Evolutionary conservation across 1,139 yeast genomes (phyloP).

Genomic region (Geotrichum bryndzae): DNA sequence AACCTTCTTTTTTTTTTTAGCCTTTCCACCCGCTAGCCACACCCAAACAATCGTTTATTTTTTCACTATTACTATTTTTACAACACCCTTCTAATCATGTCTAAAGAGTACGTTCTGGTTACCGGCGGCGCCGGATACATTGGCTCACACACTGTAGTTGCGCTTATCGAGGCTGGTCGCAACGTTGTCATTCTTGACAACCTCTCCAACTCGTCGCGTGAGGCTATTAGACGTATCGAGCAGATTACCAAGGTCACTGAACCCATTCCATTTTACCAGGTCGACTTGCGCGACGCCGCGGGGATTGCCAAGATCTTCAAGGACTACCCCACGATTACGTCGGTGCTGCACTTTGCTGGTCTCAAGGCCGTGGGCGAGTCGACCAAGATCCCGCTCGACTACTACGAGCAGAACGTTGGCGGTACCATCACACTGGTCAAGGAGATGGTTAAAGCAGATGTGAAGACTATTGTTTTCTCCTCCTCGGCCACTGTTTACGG

Average conservation of each 20-base stretch:
- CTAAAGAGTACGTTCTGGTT: slow-evolving; percentile 48
- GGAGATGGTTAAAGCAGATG: slow-evolving; percentile 45
- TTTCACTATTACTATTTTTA: neutral
- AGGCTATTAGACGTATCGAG: slow-evolving; percentile 63
- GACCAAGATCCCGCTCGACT: slow-evolving; percentile 61
- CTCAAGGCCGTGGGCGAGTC: slow-evolving; percentile 82
- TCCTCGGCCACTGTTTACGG: slow-evolving; percentile 85
- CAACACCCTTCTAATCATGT: neutral
- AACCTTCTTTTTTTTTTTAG: neutral
- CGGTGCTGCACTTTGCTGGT: slow-evolving; percentile 82
- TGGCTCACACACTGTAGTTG: slow-evolving; percentile 75
- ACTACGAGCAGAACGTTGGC: slow-evolving; percentile 62
- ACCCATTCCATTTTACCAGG: slow-evolving; percentile 50
- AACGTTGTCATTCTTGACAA: slow-evolving; percentile 70
- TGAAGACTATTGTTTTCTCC: slow-evolving; percentile 62
- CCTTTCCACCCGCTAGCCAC: neutral
- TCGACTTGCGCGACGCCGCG: slow-evolving; percentile 52
- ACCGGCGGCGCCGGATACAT: slow-evolving; percentile 89
- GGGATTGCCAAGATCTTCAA: slow-evolving; percentile 47
- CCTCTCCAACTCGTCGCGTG: slow-evolving; percentile 60
- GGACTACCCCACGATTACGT: slow-evolving; percentile 44
- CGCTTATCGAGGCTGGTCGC: slow-evolving; percentile 57
- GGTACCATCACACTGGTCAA: slow-evolving; percentile 60
- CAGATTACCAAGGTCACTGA: slow-evolving; percentile 42
- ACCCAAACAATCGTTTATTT: neutral